Percentiles rank a stretch among this genome's conserved stretches.
Conservation (phyloP, 441 rosid genomes). For the Cnidoscolus chayamansa region DNA sequence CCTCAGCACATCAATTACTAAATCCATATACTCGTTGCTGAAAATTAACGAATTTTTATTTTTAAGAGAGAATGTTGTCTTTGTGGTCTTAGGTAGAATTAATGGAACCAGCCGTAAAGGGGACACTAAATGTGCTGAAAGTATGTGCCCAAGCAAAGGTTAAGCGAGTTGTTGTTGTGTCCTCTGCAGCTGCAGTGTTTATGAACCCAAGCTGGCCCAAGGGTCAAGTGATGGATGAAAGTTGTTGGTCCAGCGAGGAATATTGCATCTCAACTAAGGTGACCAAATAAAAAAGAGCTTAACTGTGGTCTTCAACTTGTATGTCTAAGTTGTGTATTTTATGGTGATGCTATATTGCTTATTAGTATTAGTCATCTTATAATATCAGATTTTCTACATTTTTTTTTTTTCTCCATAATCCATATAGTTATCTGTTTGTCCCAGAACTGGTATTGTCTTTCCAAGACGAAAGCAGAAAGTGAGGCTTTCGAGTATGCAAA, state of each 20-base stretch:
- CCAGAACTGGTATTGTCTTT: slow-evolving; percentile 35
- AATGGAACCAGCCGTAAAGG: slow-evolving; percentile 46
- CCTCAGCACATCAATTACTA: neutral
- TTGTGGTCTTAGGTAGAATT: slow-evolving; percentile 43
- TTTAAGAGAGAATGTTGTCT: neutral
- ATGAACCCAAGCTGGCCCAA: slow-evolving; percentile 63
- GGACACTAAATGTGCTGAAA: slow-evolving; percentile 66
- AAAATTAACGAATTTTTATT: neutral
- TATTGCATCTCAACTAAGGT: slow-evolving; percentile 57
- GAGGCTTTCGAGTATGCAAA: slow-evolving; percentile 58
- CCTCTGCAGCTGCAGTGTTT: slow-evolving; percentile 50
- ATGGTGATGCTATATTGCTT: neutral
- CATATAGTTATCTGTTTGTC: neutral
- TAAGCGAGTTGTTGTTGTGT: slow-evolving; percentile 59
- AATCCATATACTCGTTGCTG: no score
- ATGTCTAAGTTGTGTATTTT: neutral
- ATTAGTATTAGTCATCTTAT: no score
- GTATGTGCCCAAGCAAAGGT: slow-evolving; percentile 61
- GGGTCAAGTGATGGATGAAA: slow-evolving; percentile 47
- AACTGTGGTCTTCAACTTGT: neutral
- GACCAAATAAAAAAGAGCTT: slow-evolving; percentile 3
- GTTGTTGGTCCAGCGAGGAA: slow-evolving; percentile 68
- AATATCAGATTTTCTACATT: neutral
- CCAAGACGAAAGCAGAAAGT: slow-evolving; percentile 70
- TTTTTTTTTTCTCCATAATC: neutral